Percentiles rank a stretch among this genome's conserved stretches.
These are phyloP conservation scores for Eucalyptus coolabah DNA, from an alignment of 345 rosid species.

Conservation along the genomic window DNA sequence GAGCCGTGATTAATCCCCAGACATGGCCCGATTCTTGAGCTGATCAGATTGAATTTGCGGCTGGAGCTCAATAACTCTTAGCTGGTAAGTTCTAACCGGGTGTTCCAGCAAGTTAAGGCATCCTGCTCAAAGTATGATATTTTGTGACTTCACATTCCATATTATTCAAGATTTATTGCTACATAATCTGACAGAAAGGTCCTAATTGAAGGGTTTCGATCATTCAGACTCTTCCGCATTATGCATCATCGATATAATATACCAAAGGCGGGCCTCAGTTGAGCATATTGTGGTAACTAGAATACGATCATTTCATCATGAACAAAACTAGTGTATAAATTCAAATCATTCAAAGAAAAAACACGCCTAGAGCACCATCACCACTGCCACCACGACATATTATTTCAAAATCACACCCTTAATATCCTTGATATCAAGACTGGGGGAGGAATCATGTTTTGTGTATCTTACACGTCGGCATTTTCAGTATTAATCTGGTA, in stretches of 20 bases:
- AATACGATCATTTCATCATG: neutral
- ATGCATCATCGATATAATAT: neutral
- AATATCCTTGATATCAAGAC: neutral
- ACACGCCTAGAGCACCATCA: neutral
- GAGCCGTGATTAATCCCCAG: neutral
- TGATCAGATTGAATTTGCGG: neutral
- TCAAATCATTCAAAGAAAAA: neutral
- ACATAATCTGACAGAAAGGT: neutral
- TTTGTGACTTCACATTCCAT: neutral
- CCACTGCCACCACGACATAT: neutral
- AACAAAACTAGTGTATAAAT: neutral
- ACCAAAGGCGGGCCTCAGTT: neutral
- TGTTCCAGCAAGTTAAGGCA: neutral
- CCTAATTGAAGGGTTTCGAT: neutral
- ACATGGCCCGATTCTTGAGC: neutral
- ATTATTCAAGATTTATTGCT: neutral
- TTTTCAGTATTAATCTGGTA: neutral
- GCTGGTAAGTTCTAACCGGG: neutral
- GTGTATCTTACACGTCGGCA: neutral
- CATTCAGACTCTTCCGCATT: neutral
- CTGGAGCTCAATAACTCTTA: neutral
- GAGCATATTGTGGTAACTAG: neutral
- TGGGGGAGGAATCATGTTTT: neutral
- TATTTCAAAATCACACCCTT: neutral
- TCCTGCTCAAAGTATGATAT: neutral